Evolutionary conservation across 1,284 basidiomycete genomes (phyloP), one percentile per base, ranked within the genome.

Genomic region (Cerrena zonata): DNA sequence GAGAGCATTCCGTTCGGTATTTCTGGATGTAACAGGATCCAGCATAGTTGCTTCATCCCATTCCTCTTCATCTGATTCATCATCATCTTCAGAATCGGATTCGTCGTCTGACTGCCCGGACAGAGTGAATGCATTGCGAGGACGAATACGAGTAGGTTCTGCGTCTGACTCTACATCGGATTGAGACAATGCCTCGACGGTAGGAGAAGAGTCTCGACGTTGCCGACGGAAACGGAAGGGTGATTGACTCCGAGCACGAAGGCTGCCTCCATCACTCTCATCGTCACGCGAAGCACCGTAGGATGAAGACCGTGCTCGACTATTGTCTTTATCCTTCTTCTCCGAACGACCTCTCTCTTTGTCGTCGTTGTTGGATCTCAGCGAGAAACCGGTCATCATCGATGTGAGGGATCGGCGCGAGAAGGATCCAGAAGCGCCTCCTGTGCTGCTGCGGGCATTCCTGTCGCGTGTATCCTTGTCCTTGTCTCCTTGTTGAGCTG

Each of bases 1-100:
- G 39, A 86, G 74, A 0, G 91, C 84, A 62, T 94, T 94, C 53
- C 75, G 76, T 63, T 85, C 80, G 1, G 84, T 87, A 62, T 88
- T 85, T 58, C 75, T 71, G 61, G 82, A 78, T 0, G 86, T 95
- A 60, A 90, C 76, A 44, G 84, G 78, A 67, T 94, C 89, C 56
- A 93, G 85, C 43, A 80, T 77, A 47, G 80, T 75, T 19, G 73
- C 80, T 38, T 81, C 78, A 47, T 73, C 76, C 68, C 74, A 77
- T 11, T 64, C 65, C 44, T 65, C 62, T 41, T 62, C 54, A 39
- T 54, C 61, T 2, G 54, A 56, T 11, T 55, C 57, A 22, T 58
- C 58, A 3, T 61, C 58, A 26, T 58, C 59, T 15, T 55, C 54
- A 38, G 25, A 49, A n/a, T 59, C 60, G 2, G 56, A 56, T 25